These are phyloP conservation scores for Aspergillus fumigatus DNA, from an alignment of 2,329 filamentous ascomycete genomes.

Conservation along the genomic window DNA sequence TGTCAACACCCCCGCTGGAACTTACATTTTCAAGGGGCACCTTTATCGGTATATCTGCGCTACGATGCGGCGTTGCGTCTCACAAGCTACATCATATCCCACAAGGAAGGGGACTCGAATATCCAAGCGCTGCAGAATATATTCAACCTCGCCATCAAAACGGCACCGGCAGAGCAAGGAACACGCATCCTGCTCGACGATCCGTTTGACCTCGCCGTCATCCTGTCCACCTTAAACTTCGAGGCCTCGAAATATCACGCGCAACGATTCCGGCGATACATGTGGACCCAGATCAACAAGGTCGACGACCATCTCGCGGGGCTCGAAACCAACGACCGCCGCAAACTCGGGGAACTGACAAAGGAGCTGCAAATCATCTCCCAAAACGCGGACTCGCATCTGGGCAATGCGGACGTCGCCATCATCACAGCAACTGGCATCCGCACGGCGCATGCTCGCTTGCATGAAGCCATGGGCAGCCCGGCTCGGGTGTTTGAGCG, in stretches of 20 bases:
- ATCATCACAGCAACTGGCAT: slow-evolving; percentile 21
- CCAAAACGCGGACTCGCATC: slow-evolving; percentile 23
- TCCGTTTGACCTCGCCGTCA: slow-evolving; percentile 13
- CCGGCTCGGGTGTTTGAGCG: slow-evolving; percentile 6
- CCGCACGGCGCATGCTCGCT: slow-evolving; percentile 12
- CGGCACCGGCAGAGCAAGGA: neutral
- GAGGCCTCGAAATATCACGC: slow-evolving; percentile 13
- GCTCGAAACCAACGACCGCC: slow-evolving; percentile 15
- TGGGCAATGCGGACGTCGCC: slow-evolving; percentile 25
- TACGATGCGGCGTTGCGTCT: slow-evolving; percentile 5
- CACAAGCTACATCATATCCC: slow-evolving; percentile 15
- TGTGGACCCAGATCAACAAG: slow-evolving; percentile 16
- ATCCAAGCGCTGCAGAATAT: slow-evolving; percentile 7
- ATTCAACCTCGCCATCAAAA: slow-evolving; percentile 6
- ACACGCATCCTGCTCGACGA: slow-evolving; percentile 5
- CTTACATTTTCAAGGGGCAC: slow-evolving; percentile 11
- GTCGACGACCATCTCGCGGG: slow-evolving; percentile 18
- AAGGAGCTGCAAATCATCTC: slow-evolving; percentile 28
- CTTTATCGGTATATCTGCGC: slow-evolving; percentile 12
- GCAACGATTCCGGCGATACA: slow-evolving; percentile 12
- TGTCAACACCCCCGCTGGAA: slow-evolving; percentile 16
- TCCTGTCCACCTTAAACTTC: slow-evolving; percentile 11
- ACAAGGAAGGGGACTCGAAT: slow-evolving; percentile 8
- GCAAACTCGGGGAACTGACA: slow-evolving; percentile 19
- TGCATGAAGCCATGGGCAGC: slow-evolving; percentile 3